phyloP scores from a whole-genome alignment of 805 yeast genomes.

The Hanseniaspora pseudoguilliermondii region DNA sequence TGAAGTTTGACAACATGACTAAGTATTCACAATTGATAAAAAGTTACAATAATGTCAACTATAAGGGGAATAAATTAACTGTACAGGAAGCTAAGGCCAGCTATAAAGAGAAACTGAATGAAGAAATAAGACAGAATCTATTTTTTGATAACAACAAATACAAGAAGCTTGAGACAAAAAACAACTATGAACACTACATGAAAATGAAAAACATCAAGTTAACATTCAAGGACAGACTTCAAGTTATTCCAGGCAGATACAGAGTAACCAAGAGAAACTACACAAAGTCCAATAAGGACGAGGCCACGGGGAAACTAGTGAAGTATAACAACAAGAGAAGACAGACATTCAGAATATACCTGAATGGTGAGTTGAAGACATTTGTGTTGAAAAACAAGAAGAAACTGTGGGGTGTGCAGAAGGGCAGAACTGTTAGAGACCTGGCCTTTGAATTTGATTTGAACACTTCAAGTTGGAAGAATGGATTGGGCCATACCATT shows the following conservation, averaged over 20 bases:
- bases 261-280: slow-evolving; percentile 43
- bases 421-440: slow-evolving; percentile 47
- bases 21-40: slow-evolving; percentile 36
- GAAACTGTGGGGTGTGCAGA: slow-evolving; percentile 85
- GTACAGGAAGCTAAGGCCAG: slow-evolving; percentile 52
- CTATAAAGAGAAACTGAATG: slow-evolving; percentile 24
- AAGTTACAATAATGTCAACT: slow-evolving; percentile 57
- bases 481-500: slow-evolving; percentile 65
- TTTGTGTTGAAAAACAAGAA: slow-evolving; percentile 49
- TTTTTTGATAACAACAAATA: slow-evolving; percentile 16
- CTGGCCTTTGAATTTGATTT: slow-evolving; percentile 49
- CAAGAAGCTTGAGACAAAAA: slow-evolving; percentile 29
- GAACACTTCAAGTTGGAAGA: slow-evolving; percentile 52
- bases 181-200: slow-evolving; percentile 29
- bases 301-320: slow-evolving; percentile 21
- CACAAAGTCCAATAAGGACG: slow-evolving; percentile 21
- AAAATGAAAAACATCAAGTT: slow-evolving; percentile 29
- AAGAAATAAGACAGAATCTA: slow-evolving; percentile 13
- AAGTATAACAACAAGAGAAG: slow-evolving; percentile 22
- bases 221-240: slow-evolving; percentile 34
- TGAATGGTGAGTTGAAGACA: slow-evolving; percentile 42
- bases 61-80: slow-evolving; percentile 56
- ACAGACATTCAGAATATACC: slow-evolving; percentile 49
- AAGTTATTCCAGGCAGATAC: slow-evolving; percentile 44
- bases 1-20: slow-evolving; percentile 37